phyloP scores from a whole-genome alignment of 495 filamentous ascomycete genomes.

The Daldinia concentrica region DNA sequence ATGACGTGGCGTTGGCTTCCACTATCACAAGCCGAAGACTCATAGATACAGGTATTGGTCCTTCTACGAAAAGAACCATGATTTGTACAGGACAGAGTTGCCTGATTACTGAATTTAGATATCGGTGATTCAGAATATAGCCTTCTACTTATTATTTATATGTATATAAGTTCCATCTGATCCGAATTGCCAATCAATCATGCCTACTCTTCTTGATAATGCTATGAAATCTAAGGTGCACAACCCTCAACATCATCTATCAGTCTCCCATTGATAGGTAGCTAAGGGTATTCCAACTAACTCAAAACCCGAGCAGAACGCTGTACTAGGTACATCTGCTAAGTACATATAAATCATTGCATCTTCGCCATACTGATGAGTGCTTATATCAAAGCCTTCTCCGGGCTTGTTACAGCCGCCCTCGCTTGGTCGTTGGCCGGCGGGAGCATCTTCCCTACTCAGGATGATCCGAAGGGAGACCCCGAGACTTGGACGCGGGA shows the following conservation, averaged over 20 bases:
- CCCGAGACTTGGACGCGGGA: constrained; percentile 76
- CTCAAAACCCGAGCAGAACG: constrained; percentile 34
- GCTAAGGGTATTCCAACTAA: constrained; percentile 1
- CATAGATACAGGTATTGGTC: background rate
- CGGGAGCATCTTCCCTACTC: constrained; percentile 76
- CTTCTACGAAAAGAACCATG: background rate
- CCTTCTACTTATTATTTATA: background rate
- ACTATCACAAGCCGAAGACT: background rate
- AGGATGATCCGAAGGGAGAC: constrained; percentile 80
- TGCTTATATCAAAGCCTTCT: constrained; percentile 66
- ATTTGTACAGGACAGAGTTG: constrained; percentile 40
- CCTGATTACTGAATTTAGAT: constrained; percentile 17
- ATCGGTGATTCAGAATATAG: constrained; percentile 21
- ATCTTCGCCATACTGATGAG: constrained; percentile 41
- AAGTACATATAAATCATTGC: background rate
- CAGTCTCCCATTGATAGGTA: constrained; percentile 36
- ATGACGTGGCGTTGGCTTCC: constrained; percentile 40
- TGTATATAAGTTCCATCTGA: background rate
- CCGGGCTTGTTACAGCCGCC: constrained; percentile 83
- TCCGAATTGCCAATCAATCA: constrained; percentile 43
- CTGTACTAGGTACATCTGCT: constrained; percentile 44
- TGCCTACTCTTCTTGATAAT: constrained; percentile 81
- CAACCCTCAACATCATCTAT: constrained; percentile 32
- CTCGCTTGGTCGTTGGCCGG: constrained; percentile 88
- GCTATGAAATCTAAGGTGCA: constrained; percentile 80